phyloP scores from a whole-genome alignment of 768 basidiomycete species.

The Xanthoconium stramineum region DNA sequence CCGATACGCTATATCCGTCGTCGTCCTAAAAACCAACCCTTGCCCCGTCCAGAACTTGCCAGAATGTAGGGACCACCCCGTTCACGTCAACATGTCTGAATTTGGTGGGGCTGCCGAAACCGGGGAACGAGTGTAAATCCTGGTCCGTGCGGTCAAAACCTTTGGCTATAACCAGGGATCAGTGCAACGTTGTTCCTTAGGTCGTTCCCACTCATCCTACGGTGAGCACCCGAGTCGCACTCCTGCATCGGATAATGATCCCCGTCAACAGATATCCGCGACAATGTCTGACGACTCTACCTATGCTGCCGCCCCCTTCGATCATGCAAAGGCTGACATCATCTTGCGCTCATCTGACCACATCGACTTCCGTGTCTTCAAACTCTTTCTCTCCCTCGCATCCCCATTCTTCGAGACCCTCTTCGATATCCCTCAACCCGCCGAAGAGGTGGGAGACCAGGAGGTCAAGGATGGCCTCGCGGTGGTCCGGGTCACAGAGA shows the following conservation, averaged over 20 bases:
- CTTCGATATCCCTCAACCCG: slow-evolving; percentile 29
- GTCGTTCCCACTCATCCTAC: no score
- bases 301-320: background rate
- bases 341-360: background rate
- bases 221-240: background rate
- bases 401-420: background rate
- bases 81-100: no score
- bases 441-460: background rate
- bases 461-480: background rate
- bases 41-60: background rate
- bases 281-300: background rate
- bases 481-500: background rate
- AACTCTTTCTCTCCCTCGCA: background rate
- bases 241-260: background rate
- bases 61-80: background rate
- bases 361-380: background rate
- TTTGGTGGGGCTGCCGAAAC: no score
- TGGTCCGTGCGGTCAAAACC: no score
- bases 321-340: background rate
- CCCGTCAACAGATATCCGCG: background rate
- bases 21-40: background rate
- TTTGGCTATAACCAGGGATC: no score
- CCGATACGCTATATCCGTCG: background rate
- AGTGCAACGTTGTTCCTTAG: no score
- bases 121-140: no score